A percentile compares a stretch with the other conserved stretches of the same genome.
phyloP scores from a whole-genome alignment of 2,329 filamentous ascomycete species.

The Diplocarpon mali region DNA sequence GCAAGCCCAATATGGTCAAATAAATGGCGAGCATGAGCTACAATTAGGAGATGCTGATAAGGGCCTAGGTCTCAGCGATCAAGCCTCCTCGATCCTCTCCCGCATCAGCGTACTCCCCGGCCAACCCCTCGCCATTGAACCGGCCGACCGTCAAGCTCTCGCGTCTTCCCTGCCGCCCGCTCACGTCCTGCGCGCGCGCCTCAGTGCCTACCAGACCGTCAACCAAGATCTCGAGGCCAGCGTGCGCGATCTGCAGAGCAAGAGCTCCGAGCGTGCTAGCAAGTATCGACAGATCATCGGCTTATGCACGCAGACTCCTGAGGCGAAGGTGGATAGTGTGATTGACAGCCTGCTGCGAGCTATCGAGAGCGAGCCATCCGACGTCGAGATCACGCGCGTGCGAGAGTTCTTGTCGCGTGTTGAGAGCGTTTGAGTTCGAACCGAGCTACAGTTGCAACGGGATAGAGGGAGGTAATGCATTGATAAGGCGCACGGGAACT shows the following conservation, averaged over 20 bases:
- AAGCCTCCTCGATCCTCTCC: slow-evolving; percentile 20
- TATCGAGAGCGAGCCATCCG: slow-evolving; percentile 74
- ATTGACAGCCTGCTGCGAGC: slow-evolving; percentile 73
- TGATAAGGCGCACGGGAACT: neutral
- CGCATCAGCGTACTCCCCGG: slow-evolving; percentile 21
- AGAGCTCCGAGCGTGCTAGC: slow-evolving; percentile 72
- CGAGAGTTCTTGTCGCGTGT: slow-evolving; percentile 71
- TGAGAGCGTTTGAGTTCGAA: slow-evolving; percentile 27
- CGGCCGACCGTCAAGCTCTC: slow-evolving; percentile 32
- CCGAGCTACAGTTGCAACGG: neutral
- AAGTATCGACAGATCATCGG: slow-evolving; percentile 84
- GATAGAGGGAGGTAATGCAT: neutral
- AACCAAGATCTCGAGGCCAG: slow-evolving; percentile 57
- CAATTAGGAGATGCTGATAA: slow-evolving; percentile 28
- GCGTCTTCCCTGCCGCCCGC: slow-evolving; percentile 40
- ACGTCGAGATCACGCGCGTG: slow-evolving; percentile 66
- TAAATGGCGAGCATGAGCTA: slow-evolving; percentile 43
- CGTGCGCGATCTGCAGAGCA: slow-evolving; percentile 60
- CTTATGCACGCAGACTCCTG: slow-evolving; percentile 71
- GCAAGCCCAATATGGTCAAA: slow-evolving; percentile 36
- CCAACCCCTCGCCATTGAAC: slow-evolving; percentile 33
- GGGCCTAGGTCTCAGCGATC: slow-evolving; percentile 17
- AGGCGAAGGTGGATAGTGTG: slow-evolving; percentile 61
- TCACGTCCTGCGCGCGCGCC: slow-evolving; percentile 51
- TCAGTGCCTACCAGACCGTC: slow-evolving; percentile 59